Percentiles rank a stretch among this genome's conserved stretches.
These are phyloP conservation scores for Silene uniflora DNA, from an alignment of 148 eudicot species.

Conservation along the genomic window DNA sequence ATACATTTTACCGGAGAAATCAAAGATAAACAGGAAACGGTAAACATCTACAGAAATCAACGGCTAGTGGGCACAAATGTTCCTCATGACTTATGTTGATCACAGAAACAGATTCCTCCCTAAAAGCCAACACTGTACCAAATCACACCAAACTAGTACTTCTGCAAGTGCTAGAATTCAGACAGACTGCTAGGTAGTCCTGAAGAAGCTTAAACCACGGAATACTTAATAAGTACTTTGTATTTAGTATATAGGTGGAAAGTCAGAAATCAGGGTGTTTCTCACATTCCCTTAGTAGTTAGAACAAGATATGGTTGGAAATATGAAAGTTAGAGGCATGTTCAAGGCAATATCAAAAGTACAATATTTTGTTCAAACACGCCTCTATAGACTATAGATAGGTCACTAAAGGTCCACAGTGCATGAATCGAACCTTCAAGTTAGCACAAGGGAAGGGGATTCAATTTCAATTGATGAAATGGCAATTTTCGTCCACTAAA, in stretches of 20 bases:
- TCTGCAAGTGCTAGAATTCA: neutral
- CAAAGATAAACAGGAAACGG: neutral
- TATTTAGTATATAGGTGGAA: neutral
- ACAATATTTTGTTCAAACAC: neutral
- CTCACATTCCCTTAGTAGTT: neutral
- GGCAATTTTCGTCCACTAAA: neutral
- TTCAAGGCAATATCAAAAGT: neutral
- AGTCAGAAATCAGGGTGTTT: neutral
- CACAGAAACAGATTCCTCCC: neutral
- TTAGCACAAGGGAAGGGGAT: neutral
- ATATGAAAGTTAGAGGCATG: neutral
- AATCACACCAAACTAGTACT: neutral
- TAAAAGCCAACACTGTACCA: neutral
- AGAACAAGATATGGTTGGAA: neutral
- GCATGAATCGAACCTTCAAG: neutral
- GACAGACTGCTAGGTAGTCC: neutral
- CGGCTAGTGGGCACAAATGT: neutral
- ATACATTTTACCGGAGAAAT: no score
- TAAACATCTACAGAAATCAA: neutral
- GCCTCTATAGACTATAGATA: no score
- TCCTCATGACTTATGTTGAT: neutral
- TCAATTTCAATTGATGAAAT: neutral
- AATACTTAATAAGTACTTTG: neutral
- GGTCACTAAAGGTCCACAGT: neutral
- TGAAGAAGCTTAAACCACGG: neutral